Conservation (phyloP, 495 filamentous ascomycete genomes). For the Hypoxylon fuscum region DNA sequence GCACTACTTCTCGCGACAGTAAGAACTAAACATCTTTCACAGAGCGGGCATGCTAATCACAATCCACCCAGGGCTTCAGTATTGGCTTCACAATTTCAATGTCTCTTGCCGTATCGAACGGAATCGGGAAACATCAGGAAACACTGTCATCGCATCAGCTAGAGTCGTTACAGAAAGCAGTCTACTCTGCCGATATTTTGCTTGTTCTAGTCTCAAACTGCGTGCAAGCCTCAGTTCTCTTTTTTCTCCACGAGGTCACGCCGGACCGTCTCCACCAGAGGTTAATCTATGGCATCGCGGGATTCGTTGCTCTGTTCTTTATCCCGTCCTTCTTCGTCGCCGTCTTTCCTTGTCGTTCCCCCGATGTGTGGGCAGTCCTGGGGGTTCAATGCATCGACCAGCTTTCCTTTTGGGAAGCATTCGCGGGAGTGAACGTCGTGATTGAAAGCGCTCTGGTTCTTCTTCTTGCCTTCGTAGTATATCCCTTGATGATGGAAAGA, state of each 20-base stretch:
- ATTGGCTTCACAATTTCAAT: neutral
- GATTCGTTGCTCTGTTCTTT: neutral
- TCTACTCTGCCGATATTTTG: neutral
- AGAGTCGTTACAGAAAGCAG: neutral
- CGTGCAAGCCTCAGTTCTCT: neutral
- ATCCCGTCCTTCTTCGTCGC: neutral
- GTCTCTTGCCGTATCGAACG: neutral
- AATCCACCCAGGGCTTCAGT: neutral
- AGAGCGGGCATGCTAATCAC: neutral
- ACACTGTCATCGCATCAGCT: neutral
- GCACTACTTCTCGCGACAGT: neutral
- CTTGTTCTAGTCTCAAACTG: neutral
- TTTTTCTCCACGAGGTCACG: neutral
- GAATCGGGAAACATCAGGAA: neutral
- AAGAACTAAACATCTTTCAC: neutral
- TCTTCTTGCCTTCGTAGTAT: neutral
- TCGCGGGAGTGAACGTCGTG: neutral
- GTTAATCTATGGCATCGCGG: neutral
- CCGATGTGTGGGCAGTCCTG: neutral
- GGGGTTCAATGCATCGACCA: neutral
- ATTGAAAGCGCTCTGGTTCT: neutral
- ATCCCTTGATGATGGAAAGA: neutral
- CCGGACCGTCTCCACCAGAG: neutral
- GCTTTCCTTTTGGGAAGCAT: neutral
- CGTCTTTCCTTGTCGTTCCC: neutral